Evolutionary conservation across 1,284 basidiomycete genomes (phyloP), one percentile per base, ranked within the genome.

Genomic region (Marasmius sp.): DNA sequence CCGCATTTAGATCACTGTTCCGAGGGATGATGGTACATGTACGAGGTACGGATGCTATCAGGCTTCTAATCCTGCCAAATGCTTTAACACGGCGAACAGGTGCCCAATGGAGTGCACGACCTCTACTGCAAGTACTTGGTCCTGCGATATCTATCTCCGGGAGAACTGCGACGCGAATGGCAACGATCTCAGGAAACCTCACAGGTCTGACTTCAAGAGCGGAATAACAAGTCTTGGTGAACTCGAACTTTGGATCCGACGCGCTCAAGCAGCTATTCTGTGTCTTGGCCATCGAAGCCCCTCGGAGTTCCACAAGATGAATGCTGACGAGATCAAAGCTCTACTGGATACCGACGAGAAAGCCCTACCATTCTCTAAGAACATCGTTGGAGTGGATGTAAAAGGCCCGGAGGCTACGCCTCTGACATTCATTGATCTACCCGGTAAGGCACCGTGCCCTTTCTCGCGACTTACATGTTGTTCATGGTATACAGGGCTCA

Each of bases 231-330:
- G 83, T 50, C 79, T 71, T 56, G 58, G 60, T 2, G 64, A 75
- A 0, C 81, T 89, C 5, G 85, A 88, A 53, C 66, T 82, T 1
- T 81, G 80, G 71, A 74, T 89, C 20, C 77, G 83, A 39, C 78
- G 85, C 1, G 87, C 88, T 0, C 88, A 89, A 66, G 77, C 79
- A 0, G 86, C 88, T 0, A 78, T 85, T 27, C 75, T 89, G 14
- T 81, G 79, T 57, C 84, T 82, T 0, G 27, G 27, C 27, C 67
- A 74, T 34, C 62, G 70, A 2, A 22, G 68, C 12, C 56, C 65
- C 0, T 59, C 67, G 0, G 67, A 69, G 1, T 86, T 85, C 59
- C 60, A 75, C 6, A 62, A 47, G 10, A 78, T 75, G 66, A 70
- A 67, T 0, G 55, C 63, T 12, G 67, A 68, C 0, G 77, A 80